Base-by-base conservation (phyloP, 2,329 filamentous ascomycete species). In the Fusarium verticillioides region DNA sequence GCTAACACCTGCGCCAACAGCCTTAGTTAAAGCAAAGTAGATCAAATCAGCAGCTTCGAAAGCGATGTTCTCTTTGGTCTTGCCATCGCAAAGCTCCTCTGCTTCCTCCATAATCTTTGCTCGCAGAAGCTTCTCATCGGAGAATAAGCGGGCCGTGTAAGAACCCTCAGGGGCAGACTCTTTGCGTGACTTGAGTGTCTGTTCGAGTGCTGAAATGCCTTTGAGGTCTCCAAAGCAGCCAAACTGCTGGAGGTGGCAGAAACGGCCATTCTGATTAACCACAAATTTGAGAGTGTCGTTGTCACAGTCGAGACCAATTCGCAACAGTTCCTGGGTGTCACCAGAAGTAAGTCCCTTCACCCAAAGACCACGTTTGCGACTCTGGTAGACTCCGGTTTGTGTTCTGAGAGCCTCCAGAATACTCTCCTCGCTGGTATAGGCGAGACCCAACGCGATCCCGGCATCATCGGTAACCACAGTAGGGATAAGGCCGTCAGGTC, bases 31-130 rank as follows among this genome's bases (percentile, higher is more conserved):
- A 12, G 96, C 94, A 85, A 99, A 99, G 85, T 98, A 99, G 60
- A 99, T 91, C 63, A 99, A 85, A 80, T 99, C 96, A 1, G 96
- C 96, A 13, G 96, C 95, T 83, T 99, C 96, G 72, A 97, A 97
- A 5, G 96, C 94, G 70, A 97, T 89, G 19, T 98, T 93, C 71
- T 95, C 88, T 69, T 93, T 93, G 1, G 91, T 92, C 74, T 91
- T 91, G 21, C 96, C 96, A 73, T 96, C 91, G 79, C 96, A 98
- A 46, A 99, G 88, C 84, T 99, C 96, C 79, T 97, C 94, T 0
- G 96, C 96, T 82, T 99, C 96, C 83, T 99, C 96, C 91, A 98
- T 97, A 63, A 99, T 98, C 87, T 99, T 99, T 7, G 96, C 96
- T 47, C 94, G 89, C 60, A 98, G 84, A 62, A 99, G 88, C 81